phyloP scores from a whole-genome alignment of 495 filamentous ascomycete species.

The Copromyces sp. region DNA sequence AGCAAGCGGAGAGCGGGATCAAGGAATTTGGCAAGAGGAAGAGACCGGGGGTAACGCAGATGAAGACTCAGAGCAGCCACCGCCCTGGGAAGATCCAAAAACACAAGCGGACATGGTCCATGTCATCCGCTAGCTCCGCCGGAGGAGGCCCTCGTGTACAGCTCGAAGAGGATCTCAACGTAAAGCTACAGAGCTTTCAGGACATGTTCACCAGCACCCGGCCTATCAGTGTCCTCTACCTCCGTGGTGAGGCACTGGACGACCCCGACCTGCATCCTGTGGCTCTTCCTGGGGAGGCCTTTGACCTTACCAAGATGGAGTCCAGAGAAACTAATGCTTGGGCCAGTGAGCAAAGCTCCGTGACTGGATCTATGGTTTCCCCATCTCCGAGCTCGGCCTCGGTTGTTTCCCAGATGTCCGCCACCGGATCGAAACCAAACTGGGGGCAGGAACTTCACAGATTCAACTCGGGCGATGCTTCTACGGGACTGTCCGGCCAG shows the following conservation, averaged over 20 bases:
- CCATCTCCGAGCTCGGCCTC: slow-evolving; percentile 59
- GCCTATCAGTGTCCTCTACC: slow-evolving; percentile 71
- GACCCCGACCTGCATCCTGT: slow-evolving; percentile 87
- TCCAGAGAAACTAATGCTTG: slow-evolving; percentile 42
- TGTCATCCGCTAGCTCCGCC: slow-evolving; percentile 74
- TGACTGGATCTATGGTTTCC: slow-evolving; percentile 53
- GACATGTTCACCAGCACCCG: slow-evolving; percentile 95
- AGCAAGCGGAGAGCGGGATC: slow-evolving; percentile 78
- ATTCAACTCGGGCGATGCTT: slow-evolving; percentile 21
- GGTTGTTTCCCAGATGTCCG: slow-evolving; percentile 41
- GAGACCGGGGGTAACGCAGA: slow-evolving; percentile 47
- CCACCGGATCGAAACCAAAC: slow-evolving; percentile 28
- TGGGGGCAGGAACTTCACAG: slow-evolving; percentile 43
- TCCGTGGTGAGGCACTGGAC: slow-evolving; percentile 73
- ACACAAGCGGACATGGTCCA: slow-evolving; percentile 92
- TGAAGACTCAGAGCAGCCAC: slow-evolving; percentile 39
- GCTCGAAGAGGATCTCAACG: slow-evolving; percentile 79
- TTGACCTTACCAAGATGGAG: slow-evolving; percentile 48
- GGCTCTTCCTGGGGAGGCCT: slow-evolving; percentile 55
- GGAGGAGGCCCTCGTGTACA: slow-evolving; percentile 48
- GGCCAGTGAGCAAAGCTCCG: slow-evolving; percentile 47
- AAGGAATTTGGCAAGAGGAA: slow-evolving; percentile 86
- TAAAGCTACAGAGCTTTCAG: slow-evolving; percentile 72
- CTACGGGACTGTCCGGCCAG: slow-evolving; percentile 38
- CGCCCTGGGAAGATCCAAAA: slow-evolving; percentile 70